These are phyloP conservation scores for Dioscorea alata DNA, from an alignment of 106 monocot species.

Conservation along the genomic window DNA sequence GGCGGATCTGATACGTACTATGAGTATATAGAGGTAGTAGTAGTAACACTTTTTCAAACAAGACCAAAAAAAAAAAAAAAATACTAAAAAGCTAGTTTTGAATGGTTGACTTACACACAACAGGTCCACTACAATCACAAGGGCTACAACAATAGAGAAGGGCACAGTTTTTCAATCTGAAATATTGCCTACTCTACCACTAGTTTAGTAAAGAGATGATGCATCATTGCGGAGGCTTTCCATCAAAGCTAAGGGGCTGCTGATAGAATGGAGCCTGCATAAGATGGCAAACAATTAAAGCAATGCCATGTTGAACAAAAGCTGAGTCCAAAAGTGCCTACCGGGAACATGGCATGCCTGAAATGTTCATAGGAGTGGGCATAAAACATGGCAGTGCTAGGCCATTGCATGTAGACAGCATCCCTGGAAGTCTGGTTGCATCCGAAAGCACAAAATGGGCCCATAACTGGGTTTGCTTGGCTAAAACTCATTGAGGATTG, in stretches of 20 bases:
- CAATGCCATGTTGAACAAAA: neutral
- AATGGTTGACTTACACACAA: too few species aligned
- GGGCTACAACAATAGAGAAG: too few species aligned
- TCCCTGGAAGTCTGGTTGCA: slow-evolving; percentile 40
- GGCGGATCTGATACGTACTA: too few species aligned
- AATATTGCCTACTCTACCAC: too few species aligned
- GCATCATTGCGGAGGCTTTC: too few species aligned
- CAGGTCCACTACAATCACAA: too few species aligned
- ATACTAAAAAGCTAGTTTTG: too few species aligned
- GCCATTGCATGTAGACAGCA: slow-evolving; percentile 77
- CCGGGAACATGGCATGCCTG: slow-evolving; percentile 59
- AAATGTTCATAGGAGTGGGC: slow-evolving; percentile 75
- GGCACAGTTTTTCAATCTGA: too few species aligned
- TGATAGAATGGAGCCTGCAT: slow-evolving; percentile 57
- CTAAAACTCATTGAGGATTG: slow-evolving; percentile 34
- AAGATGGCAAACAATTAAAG: neutral
- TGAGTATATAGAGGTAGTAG: too few species aligned
- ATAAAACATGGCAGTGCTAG: slow-evolving; percentile 67
- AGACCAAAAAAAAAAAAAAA: too few species aligned
- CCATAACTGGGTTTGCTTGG: slow-evolving; percentile 8
- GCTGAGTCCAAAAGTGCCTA: slow-evolving; percentile 6
- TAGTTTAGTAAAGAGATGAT: too few species aligned
- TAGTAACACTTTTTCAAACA: too few species aligned
- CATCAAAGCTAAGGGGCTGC: slow-evolving; percentile 69
- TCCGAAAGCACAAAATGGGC: slow-evolving; percentile 23